These are phyloP conservation scores for Torrubiella hemipterigena DNA, from an alignment of 2,329 filamentous ascomycete genomes.

Conservation along the genomic window DNA sequence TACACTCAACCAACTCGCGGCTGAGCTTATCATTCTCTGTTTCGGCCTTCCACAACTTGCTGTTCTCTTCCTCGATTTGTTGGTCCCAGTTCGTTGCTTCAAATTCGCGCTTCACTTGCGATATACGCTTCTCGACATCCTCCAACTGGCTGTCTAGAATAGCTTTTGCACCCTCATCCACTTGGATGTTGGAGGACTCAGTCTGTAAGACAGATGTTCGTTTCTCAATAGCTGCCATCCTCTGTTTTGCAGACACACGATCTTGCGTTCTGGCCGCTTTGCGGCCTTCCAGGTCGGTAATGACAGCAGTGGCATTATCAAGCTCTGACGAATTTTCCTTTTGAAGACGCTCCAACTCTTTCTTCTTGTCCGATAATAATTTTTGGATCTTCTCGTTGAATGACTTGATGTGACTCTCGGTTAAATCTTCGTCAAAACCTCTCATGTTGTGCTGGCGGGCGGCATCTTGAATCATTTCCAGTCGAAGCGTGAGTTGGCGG, in stretches of 20 bases:
- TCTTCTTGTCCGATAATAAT: slow-evolving; percentile 65
- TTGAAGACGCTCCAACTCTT: slow-evolving; percentile 62
- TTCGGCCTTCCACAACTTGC: slow-evolving; percentile 57
- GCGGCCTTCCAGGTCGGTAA: slow-evolving; percentile 63
- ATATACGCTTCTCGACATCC: slow-evolving; percentile 53
- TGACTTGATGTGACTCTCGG: slow-evolving; percentile 57
- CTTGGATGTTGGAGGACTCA: slow-evolving; percentile 58
- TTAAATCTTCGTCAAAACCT: slow-evolving; percentile 70
- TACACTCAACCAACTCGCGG: slow-evolving; percentile 73
- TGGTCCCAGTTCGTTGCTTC: slow-evolving; percentile 56
- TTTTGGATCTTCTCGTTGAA: slow-evolving; percentile 72
- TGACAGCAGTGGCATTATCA: slow-evolving; percentile 55
- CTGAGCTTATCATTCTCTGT: slow-evolving; percentile 60
- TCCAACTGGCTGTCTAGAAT: slow-evolving; percentile 62
- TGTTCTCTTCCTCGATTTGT: slow-evolving; percentile 55
- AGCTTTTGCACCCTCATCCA: slow-evolving; percentile 77
- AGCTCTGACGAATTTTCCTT: slow-evolving; percentile 64
- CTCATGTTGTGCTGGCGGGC: slow-evolving; percentile 68
- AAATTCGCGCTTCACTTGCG: slow-evolving; percentile 49
- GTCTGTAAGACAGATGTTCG: slow-evolving; percentile 55
- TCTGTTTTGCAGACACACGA: slow-evolving; percentile 60
- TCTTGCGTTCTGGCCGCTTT: slow-evolving; percentile 63
- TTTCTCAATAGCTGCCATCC: slow-evolving; percentile 62
- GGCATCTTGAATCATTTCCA: slow-evolving; percentile 64
- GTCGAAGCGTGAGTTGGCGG: slow-evolving; percentile 59